These are phyloP conservation scores for Rhodamnia rubescens DNA, from an alignment of 345 rosid species.

Conservation along the genomic window DNA sequence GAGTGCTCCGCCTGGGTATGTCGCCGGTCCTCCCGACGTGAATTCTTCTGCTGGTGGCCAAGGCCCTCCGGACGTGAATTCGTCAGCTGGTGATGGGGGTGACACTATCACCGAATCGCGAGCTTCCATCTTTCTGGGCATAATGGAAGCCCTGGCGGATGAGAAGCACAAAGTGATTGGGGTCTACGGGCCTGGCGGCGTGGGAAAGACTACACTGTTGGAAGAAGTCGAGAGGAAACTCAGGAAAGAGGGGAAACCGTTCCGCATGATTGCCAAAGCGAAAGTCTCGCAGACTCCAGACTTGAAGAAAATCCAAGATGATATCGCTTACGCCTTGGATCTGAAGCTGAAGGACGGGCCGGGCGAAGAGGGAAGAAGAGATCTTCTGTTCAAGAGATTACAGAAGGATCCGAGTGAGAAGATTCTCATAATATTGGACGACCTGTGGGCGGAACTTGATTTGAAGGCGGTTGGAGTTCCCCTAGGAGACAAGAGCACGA, in stretches of 20 bases:
- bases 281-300: not conserved
- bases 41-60: no score
- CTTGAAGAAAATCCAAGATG: not conserved
- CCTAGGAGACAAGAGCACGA: not conserved
- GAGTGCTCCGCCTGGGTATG: no score
- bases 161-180: not conserved
- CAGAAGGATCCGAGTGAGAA: not conserved
- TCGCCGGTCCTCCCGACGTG: not conserved
- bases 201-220: not conserved
- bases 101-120: not conserved
- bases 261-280: not conserved
- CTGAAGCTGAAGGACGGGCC: accelerated
- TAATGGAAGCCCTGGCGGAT: not conserved
- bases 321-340: not conserved
- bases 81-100: accelerated
- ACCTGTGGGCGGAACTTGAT: accelerated
- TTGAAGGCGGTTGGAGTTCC: not conserved
- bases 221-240: not conserved
- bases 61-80: not conserved
- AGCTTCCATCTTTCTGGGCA: not conserved
- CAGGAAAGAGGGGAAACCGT: not conserved
- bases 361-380: accelerated
- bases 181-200: not conserved
- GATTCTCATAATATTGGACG: not conserved
- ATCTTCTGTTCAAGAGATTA: accelerated